Evolutionary conservation across 148 eudicot species (phyloP), one percentile per base, ranked within the genome.

Genomic region (Pouteria glomerata): DNA sequence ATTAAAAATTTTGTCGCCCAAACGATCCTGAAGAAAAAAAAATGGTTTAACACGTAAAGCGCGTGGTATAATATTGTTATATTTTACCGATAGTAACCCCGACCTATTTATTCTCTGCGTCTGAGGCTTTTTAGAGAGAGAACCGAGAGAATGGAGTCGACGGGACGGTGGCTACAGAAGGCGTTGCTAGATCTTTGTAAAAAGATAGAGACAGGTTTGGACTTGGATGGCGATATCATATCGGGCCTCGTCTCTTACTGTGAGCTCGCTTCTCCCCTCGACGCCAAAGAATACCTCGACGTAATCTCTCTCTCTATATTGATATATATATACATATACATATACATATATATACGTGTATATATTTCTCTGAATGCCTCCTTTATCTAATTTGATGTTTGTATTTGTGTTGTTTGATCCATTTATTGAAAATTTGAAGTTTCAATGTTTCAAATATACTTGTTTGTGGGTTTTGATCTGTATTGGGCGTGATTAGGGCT

Each of bases 211-310:
- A 78, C 82, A 0, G 96, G 92, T 24, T 74, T 96, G 33, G 85
- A 82, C 64, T 88, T 92, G 58, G 99, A 96, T 71, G 83, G 57
- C 3, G 99, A 96, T 33, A 64, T 96, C 74, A 92, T 92, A 10
- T 90, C 99, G 4, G 99, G 99, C 18, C 96, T 96, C 48, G 99
- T 92, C 69, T 96, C 99, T 45, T 96, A 96, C 74, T 96, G 99
- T 44, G 88, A 92, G 47, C 79, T 88, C 37, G 99, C 99, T 66
- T 81, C 99, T 66, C 97, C 97, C 18, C 80, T 87, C 44, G 96
- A 92, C 70, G 99, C 99, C 75, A 90, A 96, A 80, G 99, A 92
- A 64, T 96, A 92, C 79, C 99, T 95, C 50, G 94, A 92, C 73
- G 99, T 95, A 87, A 27, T 62, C 41, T 23, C 19, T 19, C 42